Base-by-base conservation (phyloP, 495 filamentous ascomycete genomes). In the Apiosordaria backusii region DNA sequence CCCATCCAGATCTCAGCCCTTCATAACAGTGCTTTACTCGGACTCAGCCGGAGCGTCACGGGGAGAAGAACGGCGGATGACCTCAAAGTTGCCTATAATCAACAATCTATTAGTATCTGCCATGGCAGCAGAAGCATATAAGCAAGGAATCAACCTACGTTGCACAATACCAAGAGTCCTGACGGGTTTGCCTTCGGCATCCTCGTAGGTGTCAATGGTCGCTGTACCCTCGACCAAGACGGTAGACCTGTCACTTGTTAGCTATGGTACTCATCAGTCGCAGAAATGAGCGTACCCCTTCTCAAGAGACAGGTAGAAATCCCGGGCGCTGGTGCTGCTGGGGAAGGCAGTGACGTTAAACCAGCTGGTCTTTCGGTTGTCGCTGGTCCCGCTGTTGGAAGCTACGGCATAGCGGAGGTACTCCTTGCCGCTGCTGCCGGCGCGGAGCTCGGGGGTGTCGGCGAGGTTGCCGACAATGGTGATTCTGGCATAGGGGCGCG, bases 391-490 rank as follows among this genome's bases (percentile, higher is more conserved):
- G 63, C 72, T 71, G 66, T 74, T 81, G 50, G 85, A 88, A 27
- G 79, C 90, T 45, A 96, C 78, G 3, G 84, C 70, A 75, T 92
- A 96, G 57, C 79, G 80, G 65, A 96, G 66, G 63, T 93, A 64
- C 29, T 93, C 90, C 29, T 80, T 77, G 62, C 91, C 91, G 26
- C 80, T 87, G 70, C 81, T 81, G 57, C 89, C 90, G 50, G 88
- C 77, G 3, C 76, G 75, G 67, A 90, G 66, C 82, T 95, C 91
- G 52, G 93, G 92, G 27, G 83, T 76, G 63, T 79, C 81, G 62
- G 82, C 91, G 19, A 96, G 86, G 70, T 88, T 87, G 75, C 92
- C 92, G 70, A 93, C 84, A 79, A 97, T 74, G 72, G 84, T 89
- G 80, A 96, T 77, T 71, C 72, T 74, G 61, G 81, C 79, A 79